Conservation (phyloP, 2,329 filamentous ascomycete genomes). For the Alternaria triticina region DNA sequence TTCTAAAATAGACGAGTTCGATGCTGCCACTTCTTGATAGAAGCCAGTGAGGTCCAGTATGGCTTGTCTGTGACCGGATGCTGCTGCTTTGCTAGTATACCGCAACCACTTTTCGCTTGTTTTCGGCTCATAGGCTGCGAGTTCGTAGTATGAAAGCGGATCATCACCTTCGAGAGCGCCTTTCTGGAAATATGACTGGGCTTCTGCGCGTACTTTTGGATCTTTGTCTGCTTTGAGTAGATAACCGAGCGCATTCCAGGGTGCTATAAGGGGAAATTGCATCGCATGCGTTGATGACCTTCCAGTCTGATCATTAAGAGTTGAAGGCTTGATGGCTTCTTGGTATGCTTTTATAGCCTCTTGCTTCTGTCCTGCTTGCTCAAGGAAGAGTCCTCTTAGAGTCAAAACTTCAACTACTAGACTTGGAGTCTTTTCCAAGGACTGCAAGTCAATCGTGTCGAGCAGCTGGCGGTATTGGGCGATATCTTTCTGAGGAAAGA, state of each 20-base stretch:
- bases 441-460: slow-evolving; percentile 23
- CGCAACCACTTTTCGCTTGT: slow-evolving; percentile 50
- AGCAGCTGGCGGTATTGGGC: slow-evolving; percentile 25
- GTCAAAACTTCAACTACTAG: slow-evolving; percentile 35
- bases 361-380: slow-evolving; percentile 29
- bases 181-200: slow-evolving; percentile 40
- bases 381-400: slow-evolving; percentile 39
- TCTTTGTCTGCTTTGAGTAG: slow-evolving; percentile 25
- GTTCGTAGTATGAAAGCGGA: slow-evolving; percentile 50
- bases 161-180: slow-evolving; percentile 52
- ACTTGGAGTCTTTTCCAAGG: slow-evolving; percentile 13
- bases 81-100: slow-evolving; percentile 55
- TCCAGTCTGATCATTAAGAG: slow-evolving; percentile 18
- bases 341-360: slow-evolving; percentile 31
- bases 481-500: slow-evolving; percentile 28
- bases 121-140: slow-evolving; percentile 35
- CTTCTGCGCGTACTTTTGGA: slow-evolving; percentile 20
- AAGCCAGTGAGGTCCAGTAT: slow-evolving; percentile 48
- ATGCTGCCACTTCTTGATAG: slow-evolving; percentile 46
- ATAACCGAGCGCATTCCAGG: slow-evolving; percentile 43
- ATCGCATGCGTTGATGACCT: slow-evolving; percentile 25
- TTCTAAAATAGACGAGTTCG: slow-evolving; percentile 12
- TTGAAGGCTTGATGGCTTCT: slow-evolving; percentile 25
- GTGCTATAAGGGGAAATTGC: slow-evolving; percentile 32
- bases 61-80: slow-evolving; percentile 48